Base-by-base conservation (phyloP, 495 filamentous ascomycete species). In the Pseudevernia furfuracea region DNA sequence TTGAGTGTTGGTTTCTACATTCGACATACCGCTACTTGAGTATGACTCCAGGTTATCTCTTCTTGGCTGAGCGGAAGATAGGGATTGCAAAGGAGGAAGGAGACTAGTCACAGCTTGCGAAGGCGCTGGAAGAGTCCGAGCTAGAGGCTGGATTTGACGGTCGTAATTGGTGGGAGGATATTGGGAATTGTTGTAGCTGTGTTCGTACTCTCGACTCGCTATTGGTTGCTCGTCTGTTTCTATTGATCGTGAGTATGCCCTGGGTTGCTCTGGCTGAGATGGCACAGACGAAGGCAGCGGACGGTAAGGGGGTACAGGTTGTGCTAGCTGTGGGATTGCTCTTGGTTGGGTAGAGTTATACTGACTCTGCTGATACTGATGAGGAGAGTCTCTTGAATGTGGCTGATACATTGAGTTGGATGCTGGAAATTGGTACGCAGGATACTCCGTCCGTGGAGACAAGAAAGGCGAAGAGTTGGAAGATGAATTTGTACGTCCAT, bases 391-490 rank as follows among this genome's bases (percentile, higher is more conserved):
- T 53, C 59, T 65, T 17, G 43, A 43, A n/a, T 59, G 58, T 49
- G 49, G 38, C 48, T 63, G 62, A 37, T 69, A 70, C 21, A 58
- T 49, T 15, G 58, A 37, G 56, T 58, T 64, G 12, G 68, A 12
- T 10, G 55, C 23, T 41, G 67, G n/a, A 28, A 55, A 62, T 37
- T 46, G 28, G 15, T 69, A 61, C 10, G 11, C 44, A 7, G 63
- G 61, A 39, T 58, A 58, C 43, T 71, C 62, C 8, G 58, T 63
- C 17, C 66, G 61, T 4, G 68, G 64, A 23, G 69, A 66, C n/a
- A 60, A 46, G 57, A 64, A 72, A 19, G 70, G 69, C n/a, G 69
- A 70, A 15, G 69, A 70, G 14, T 64, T 66, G 17, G 63, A 70
- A 25, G 67, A 69, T 56, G 67, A 69, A 19, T 60, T 65, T 19